These are phyloP conservation scores for Aspergillus campestris DNA, from an alignment of 495 filamentous ascomycete species.

Conservation along the genomic window DNA sequence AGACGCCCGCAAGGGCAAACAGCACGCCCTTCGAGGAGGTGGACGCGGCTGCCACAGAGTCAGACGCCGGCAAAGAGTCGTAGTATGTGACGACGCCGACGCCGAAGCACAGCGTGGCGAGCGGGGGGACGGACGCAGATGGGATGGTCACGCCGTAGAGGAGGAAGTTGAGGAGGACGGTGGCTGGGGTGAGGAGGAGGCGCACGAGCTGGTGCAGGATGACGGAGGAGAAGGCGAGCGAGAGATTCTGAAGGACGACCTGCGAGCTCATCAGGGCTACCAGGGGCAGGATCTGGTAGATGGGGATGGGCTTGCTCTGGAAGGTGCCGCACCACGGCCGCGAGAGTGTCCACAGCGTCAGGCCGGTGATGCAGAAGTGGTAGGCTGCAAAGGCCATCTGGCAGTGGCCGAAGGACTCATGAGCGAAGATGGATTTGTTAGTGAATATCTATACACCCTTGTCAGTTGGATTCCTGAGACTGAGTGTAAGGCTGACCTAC, in stretches of 20 bases:
- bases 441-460: slow-evolving; percentile 52
- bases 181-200: slow-evolving; percentile 61
- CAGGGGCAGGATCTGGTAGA: slow-evolving; percentile 55
- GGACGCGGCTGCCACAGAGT: slow-evolving; percentile 25
- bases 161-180: slow-evolving; percentile 57
- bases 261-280: slow-evolving; percentile 61
- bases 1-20: slow-evolving; percentile 55
- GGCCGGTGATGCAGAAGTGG: slow-evolving; percentile 63
- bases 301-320: slow-evolving; percentile 42
- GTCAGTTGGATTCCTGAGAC: background rate
- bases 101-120: slow-evolving; percentile 58
- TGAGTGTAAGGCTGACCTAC: background rate
- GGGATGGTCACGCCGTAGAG: slow-evolving; percentile 56
- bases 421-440: slow-evolving; percentile 67
- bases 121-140: slow-evolving; percentile 26
- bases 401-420: slow-evolving; percentile 53
- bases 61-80: slow-evolving; percentile 45
- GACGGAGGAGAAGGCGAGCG: slow-evolving; percentile 60
- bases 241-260: slow-evolving; percentile 67
- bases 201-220: slow-evolving; percentile 70
- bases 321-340: slow-evolving; percentile 55
- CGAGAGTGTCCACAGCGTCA: slow-evolving; percentile 57
- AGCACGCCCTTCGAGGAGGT: slow-evolving; percentile 51
- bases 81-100: slow-evolving; percentile 66
- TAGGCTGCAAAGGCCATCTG: slow-evolving; percentile 65